Evolutionary conservation across 2,329 filamentous ascomycete genomes (phyloP).

Genomic region (Fusarium sp.): DNA sequence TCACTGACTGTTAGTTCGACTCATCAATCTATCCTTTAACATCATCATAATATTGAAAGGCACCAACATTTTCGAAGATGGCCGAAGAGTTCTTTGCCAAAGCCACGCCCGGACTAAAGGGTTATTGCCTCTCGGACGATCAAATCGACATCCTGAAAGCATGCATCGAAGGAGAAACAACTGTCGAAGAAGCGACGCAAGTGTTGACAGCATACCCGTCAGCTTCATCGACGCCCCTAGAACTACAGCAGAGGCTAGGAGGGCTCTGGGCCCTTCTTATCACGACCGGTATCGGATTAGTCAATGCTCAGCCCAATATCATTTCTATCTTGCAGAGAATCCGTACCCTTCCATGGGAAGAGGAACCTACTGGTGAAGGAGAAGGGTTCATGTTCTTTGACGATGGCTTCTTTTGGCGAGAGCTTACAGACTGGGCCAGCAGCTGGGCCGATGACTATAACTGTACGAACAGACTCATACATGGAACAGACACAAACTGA

Average conservation of each 20-base stretch:
- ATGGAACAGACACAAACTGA: neutral
- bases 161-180: constrained; percentile 5
- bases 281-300: constrained; percentile 3
- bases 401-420: constrained; percentile 12
- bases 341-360: constrained; percentile 1
- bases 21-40: neutral
- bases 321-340: constrained; percentile 4
- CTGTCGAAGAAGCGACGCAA: neutral
- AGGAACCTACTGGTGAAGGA: constrained; percentile 8
- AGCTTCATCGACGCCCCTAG: neutral
- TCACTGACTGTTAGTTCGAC: neutral
- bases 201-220: neutral
- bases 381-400: constrained; percentile 7
- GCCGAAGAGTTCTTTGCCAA: constrained; percentile 2
- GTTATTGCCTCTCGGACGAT: neutral
- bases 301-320: neutral
- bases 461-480: neutral
- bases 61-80: neutral
- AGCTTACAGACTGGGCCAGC: constrained; percentile 9
- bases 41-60: neutral
- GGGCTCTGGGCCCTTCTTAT: constrained; percentile 22
- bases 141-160: constrained; percentile 5
- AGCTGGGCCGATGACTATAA: constrained; percentile 19
- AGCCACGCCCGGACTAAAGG: neutral
- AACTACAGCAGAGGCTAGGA: constrained; percentile 16